A percentile compares a stretch with the other conserved stretches of the same genome.
Conservation (phyloP, 164 flowering plant genomes). For the Brasenia schreberi region DNA sequence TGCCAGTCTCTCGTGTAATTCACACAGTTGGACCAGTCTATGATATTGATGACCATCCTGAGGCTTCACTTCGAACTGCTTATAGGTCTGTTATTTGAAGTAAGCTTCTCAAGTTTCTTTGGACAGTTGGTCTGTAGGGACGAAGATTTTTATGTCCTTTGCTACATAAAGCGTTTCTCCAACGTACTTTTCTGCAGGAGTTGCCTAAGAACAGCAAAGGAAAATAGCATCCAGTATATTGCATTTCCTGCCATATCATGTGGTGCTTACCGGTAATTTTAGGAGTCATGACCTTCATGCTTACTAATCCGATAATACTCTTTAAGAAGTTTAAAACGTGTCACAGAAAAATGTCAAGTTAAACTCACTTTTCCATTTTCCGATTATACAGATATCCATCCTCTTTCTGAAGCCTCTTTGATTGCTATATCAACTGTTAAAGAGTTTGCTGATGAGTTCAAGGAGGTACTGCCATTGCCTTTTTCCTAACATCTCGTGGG, state of each 20-base stretch:
- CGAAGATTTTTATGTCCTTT: neutral
- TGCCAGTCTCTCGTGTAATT: conserved; percentile 83
- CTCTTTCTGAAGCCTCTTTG: conserved; percentile 75
- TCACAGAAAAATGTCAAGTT: no score
- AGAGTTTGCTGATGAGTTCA: conserved; percentile 47
- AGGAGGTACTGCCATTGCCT: conserved; percentile 44
- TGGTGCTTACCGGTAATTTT: conserved; percentile 62
- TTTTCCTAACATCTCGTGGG: neutral
- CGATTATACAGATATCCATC: conserved; percentile 58
- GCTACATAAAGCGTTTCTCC: neutral
- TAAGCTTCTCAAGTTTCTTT: no score
- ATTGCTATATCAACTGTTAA: conserved; percentile 58
- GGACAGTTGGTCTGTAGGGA: neutral
- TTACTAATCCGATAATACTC: neutral
- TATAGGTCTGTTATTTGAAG: conserved; percentile 35
- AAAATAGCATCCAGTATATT: conserved; percentile 60
- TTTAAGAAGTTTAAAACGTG: neutral
- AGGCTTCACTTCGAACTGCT: conserved; percentile 49
- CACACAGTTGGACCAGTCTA: conserved; percentile 95
- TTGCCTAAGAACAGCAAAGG: conserved; percentile 63
- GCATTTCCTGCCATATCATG: conserved; percentile 97
- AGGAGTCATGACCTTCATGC: neutral
- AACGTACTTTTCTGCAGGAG: conserved; percentile 28
- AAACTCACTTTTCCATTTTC: neutral
- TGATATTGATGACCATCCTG: conserved; percentile 42